Base-by-base conservation (phyloP, 805 yeast species). In the Kregervanrija delftensis region DNA sequence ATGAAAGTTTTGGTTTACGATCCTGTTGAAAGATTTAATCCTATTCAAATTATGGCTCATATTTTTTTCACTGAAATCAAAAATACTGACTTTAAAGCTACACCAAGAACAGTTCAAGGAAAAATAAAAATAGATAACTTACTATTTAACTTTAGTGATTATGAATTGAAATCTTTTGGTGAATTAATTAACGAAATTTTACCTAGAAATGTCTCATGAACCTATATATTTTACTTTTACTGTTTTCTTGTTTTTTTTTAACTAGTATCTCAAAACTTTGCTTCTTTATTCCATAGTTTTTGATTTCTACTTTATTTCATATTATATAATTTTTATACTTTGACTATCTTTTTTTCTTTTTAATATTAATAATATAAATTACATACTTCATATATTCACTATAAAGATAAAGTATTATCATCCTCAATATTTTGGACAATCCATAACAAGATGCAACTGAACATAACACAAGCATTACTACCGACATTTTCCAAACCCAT, bases 351-450 rank as follows among this genome's bases (percentile, higher is more conserved):
- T 34, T 33, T 43, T 43, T 43, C 35, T 43, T 38, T 34, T 43
- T 30, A 15, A 31, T 16, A 33, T 41, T 35, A 36, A 30, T 28
- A 42, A 33, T 35, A 22, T 22, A 14, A 36, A 35, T 9, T 11
- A 5, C 10, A 31, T 28, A n/a, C 37, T 35, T 28, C 13, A 15
- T n/a, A 31, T 13, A 13, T 28, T 30, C n/a, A 32, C 22, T 53
- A 64, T 33, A 64, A 47, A 39, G 96, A 84, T 62, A 93, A 91
- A 50, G 95, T 85, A 66, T 90, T 91, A 64, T 91, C 98, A 59
- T 93, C 98, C 63, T 93, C 97, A 47, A 89, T 82, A 62, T 89
- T 93, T 62, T 91, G 98, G 16, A 96, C 88, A 43, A 91, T 69
- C 99, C 99, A 93, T 56, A 93, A 69, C 8, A 83, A 72, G 39